Base-by-base conservation (phyloP, 805 yeast genomes). In the Blastobotrys parvus region DNA sequence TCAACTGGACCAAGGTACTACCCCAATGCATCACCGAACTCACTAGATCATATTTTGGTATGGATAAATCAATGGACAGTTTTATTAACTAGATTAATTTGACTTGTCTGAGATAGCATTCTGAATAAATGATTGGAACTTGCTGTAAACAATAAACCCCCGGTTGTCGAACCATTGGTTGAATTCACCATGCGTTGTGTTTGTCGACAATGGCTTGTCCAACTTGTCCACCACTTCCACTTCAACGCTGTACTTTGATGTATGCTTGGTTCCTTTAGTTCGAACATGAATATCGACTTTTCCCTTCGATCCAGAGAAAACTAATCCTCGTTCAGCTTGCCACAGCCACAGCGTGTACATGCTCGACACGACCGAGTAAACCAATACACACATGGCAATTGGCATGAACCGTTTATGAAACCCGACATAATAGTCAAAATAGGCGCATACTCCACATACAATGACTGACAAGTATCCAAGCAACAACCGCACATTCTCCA, bases 361-460 rank as follows among this genome's bases (percentile, higher is more conserved):
- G 18, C 38, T 47, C 15, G 58, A 48, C 18, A 62, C 43, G n/a
- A 56, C 30, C n/a, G 54, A 49, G 41, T 58, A 62, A 2, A 48
- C n/a, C 7, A 45, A 40, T 3, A 60, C 60, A 1, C 63, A 65
- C 30, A 46, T 34, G n/a, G 49, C 50, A 8, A 62, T 59, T 31
- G 36, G 39, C 31, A 44, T 16, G 41, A 49, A 53, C 13, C 58
- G 60, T 10, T 46, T 40, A 17, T 47, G 48, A 45, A 62, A 62
- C 7, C 66, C 67, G n/a, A 46, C 42, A 16, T 45, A 44, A 44
- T 52, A 55, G 46, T 63, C 67, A 27, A 47, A 47, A 29, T 36
- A 44, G 33, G 51, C 54, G 16, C 54, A 57, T 3, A 43, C 44
- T 3, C 53, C 65, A 10, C 64, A 59, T n/a, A 61, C 49, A 3